Evolutionary conservation across 352 stramenopile species (phyloP).

Genomic region (Globisporangium irregulare): DNA sequence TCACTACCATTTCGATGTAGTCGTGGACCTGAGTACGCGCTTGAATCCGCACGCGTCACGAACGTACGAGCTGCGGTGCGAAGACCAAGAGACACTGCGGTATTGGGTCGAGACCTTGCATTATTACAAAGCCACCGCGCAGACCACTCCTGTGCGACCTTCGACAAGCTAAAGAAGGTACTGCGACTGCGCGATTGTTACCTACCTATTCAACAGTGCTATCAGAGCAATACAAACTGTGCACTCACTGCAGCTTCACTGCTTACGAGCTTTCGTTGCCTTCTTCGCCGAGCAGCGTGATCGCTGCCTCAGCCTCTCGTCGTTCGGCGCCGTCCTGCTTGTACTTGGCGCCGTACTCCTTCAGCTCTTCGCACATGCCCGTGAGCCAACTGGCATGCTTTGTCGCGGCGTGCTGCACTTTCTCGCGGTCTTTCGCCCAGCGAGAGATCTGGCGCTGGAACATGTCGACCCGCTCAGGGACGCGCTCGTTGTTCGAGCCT

Average conservation of each 20-base stretch:
- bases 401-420: constrained; percentile 57
- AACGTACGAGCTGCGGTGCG: constrained; percentile 68
- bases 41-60: constrained; percentile 53
- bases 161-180: constrained; percentile 28
- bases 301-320: constrained; percentile 19
- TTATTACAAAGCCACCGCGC: constrained; percentile 54
- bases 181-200: neutral
- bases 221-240: too few species aligned
- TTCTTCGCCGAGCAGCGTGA: constrained; percentile 16
- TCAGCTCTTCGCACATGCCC: constrained; percentile 57
- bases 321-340: constrained; percentile 12
- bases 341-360: constrained; percentile 58
- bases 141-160: constrained; percentile 34
- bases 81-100: constrained; percentile 47
- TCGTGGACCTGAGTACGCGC: constrained; percentile 64
- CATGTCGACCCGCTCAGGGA: constrained; percentile 17
- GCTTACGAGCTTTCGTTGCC: neutral
- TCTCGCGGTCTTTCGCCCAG: constrained; percentile 55
- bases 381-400: constrained; percentile 59
- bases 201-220: neutral
- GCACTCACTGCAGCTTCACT: neutral
- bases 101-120: constrained; percentile 74
- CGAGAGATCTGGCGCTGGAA: constrained; percentile 63
- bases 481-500: constrained; percentile 16
- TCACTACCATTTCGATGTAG: constrained; percentile 61